Evolutionary conservation across 176 grass and related monocot genomes (phyloP).

Genomic region (Panicum miliaceum): DNA sequence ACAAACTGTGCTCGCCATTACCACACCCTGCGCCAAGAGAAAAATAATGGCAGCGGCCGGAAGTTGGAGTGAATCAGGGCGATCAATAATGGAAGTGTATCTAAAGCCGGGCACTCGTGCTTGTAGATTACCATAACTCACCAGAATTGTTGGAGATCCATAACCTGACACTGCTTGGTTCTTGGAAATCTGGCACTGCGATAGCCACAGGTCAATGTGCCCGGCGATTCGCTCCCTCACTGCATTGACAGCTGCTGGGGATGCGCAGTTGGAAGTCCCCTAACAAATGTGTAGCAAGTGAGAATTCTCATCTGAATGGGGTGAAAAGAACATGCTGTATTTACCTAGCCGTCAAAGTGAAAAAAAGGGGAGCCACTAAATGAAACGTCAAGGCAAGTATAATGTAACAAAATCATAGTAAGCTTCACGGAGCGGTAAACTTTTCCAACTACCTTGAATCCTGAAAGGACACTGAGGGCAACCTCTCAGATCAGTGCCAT

Average conservation of each 20-base stretch:
- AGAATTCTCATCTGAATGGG: slow-evolving; percentile 25
- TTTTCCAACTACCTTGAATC: slow-evolving; percentile 64
- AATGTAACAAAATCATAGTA: background rate
- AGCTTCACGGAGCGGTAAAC: background rate
- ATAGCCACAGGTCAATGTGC: slow-evolving; percentile 83
- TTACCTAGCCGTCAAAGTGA: background rate
- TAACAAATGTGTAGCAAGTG: slow-evolving; percentile 42
- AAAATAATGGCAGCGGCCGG: too few species aligned
- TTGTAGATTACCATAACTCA: background rate
- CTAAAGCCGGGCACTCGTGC: background rate
- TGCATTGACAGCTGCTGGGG: slow-evolving; percentile 63
- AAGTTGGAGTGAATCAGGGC: too few species aligned
- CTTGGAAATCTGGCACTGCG: slow-evolving; percentile 51
- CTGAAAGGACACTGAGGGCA: slow-evolving; percentile 80
- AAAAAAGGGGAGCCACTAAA: too few species aligned
- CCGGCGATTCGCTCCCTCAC: slow-evolving; percentile 69
- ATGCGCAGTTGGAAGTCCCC: slow-evolving; percentile 76
- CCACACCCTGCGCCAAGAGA: too few species aligned
- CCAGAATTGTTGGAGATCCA: background rate
- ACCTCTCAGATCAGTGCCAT: slow-evolving; percentile 91
- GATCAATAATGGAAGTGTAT: too few species aligned
- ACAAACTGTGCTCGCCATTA: too few species aligned
- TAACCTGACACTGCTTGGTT: slow-evolving; percentile 41
- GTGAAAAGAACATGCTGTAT: background rate
- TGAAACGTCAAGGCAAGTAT: background rate